Conservation (phyloP, 139 green algal genomes). For the Desmodesmus armatus region DNA sequence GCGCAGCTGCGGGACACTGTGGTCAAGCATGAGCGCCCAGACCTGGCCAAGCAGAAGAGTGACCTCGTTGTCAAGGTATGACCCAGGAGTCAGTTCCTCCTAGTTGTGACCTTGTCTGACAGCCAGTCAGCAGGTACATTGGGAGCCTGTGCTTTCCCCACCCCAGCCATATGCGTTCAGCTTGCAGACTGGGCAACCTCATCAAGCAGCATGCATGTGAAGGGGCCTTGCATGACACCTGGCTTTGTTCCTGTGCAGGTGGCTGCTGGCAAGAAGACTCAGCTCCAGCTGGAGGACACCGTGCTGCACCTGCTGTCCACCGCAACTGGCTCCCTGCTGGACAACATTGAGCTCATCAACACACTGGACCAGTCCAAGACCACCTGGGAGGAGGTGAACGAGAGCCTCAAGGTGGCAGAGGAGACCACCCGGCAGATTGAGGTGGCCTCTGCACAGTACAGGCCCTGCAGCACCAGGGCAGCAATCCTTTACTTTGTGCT, state of each 20-base stretch:
- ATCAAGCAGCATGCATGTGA: no score
- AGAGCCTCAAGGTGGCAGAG: conserved; percentile 84
- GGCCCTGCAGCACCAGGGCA: conserved; percentile 81
- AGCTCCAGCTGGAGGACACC: conserved; percentile 90
- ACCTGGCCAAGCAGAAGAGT: conserved; percentile 92
- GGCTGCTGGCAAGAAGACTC: conserved; percentile 78
- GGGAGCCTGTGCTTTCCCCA: no score
- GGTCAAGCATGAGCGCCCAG: conserved; percentile 81
- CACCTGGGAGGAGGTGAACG: conserved; percentile 84
- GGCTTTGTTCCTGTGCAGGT: no score
- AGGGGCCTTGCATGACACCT: no score
- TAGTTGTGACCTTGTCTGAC: no score
- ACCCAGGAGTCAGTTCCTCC: no score
- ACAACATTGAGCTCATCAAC: conserved; percentile 91
- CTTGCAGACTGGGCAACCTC: no score
- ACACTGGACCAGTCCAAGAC: conserved; percentile 92
- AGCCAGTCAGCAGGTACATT: no score
- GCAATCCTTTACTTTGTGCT: conserved; percentile 93
- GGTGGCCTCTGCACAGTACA: conserved; percentile 82
- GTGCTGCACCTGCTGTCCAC: conserved; percentile 82
- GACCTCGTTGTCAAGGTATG: conserved; percentile 89
- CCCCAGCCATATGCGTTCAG: no score
- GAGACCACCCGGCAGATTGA: conserved; percentile 80
- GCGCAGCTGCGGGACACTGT: conserved; percentile 87
- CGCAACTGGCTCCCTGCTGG: conserved; percentile 88